Evolutionary conservation across 345 rosid genomes (phyloP).

Genomic region (Erucastrum elatum): DNA sequence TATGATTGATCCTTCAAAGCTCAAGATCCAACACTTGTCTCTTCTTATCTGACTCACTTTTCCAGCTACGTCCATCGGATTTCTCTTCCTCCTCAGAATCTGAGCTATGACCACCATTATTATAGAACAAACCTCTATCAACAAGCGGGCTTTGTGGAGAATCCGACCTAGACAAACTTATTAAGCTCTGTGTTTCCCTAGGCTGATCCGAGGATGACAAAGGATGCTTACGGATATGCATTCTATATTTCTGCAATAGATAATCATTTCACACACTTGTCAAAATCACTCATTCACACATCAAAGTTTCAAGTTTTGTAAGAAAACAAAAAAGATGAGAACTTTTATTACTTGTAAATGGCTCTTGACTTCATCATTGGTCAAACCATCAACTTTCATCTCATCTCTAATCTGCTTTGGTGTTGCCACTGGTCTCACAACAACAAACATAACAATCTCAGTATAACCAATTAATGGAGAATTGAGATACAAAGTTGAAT

Average conservation of each 20-base stretch:
- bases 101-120: conserved; percentile 48
- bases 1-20: conserved; percentile 21
- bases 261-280: conserved; percentile 4
- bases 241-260: conserved; percentile 71
- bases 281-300: conserved; percentile 11
- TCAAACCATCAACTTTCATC: conserved; percentile 84
- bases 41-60: conserved; percentile 22
- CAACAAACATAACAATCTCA: conserved; percentile 32
- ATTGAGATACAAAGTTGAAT: too few relatives aligned
- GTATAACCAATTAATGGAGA: conserved; percentile 1
- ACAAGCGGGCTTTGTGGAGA: conserved; percentile 67
- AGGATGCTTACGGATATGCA: conserved; percentile 59
- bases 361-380: conserved; percentile 90
- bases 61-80: conserved; percentile 61
- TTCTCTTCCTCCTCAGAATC: conserved; percentile 44
- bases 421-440: conserved; percentile 59
- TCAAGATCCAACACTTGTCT: conserved; percentile 35
- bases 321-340: background rate
- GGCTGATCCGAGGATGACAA: conserved; percentile 38
- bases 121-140: conserved; percentile 44
- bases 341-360: conserved; percentile 68
- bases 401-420: conserved; percentile 77
- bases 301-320: background rate
- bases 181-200: conserved; percentile 41
- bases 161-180: conserved; percentile 47